Conservation (phyloP, 176 grass and related monocot species). For the Phyllostachys edulis region DNA sequence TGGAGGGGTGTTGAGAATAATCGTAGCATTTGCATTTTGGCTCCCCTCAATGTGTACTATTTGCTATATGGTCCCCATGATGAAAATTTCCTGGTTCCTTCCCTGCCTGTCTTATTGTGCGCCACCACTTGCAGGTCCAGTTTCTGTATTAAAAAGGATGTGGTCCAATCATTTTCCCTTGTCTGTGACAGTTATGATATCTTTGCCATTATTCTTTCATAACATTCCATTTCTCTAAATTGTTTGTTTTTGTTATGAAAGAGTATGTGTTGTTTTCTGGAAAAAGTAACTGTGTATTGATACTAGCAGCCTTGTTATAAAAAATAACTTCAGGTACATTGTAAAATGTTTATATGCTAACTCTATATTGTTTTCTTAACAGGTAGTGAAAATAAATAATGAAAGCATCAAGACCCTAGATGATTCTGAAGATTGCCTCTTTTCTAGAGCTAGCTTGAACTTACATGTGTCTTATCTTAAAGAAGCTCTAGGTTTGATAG, state of each 20-base stretch:
- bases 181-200: neutral
- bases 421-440: constrained; percentile 40
- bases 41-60: neutral
- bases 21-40: neutral
- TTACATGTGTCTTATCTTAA: constrained; percentile 52
- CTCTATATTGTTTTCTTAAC: constrained; percentile 14
- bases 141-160: neutral
- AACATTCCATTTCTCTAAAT: neutral
- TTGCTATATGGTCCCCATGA: neutral
- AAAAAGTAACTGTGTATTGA: constrained; percentile 15
- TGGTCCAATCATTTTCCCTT: constrained; percentile 6
- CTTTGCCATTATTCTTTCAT: constrained; percentile 5
- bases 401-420: constrained; percentile 37
- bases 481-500: constrained; percentile 46
- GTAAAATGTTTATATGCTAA: constrained; percentile 21
- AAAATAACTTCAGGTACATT: neutral
- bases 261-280: neutral
- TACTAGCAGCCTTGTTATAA: neutral
- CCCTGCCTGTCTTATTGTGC: neutral
- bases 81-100: neutral
- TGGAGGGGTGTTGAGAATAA: neutral
- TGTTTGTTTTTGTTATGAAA: constrained; percentile 17
- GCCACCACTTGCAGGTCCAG: neutral
- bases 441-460: constrained; percentile 45
- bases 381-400: constrained; percentile 51